These are phyloP conservation scores for Aspergillus ochraceoroseus DNA, from an alignment of 2,329 filamentous ascomycete genomes.

Conservation along the genomic window DNA sequence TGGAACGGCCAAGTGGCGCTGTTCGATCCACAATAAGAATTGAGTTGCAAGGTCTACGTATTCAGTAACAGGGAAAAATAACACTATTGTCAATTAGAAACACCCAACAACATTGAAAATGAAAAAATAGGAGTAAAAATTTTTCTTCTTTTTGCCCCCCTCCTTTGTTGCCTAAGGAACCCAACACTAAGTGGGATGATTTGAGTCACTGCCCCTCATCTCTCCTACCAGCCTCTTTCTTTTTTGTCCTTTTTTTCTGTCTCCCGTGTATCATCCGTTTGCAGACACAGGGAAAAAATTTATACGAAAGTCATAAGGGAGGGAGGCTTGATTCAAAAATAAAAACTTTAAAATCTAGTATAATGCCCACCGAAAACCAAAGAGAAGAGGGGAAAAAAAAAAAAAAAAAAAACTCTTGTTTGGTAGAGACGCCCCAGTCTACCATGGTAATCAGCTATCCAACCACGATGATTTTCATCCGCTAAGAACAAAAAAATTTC, in stretches of 20 bases:
- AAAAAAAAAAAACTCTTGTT: slow-evolving; percentile 1
- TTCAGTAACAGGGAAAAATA: neutral
- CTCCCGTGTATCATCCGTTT: neutral
- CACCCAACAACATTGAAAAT: neutral
- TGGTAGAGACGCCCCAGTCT: slow-evolving; percentile 13
- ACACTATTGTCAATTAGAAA: no score
- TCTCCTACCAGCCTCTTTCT: slow-evolving; percentile 5
- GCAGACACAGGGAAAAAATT: neutral
- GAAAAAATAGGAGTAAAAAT: slow-evolving; percentile 2
- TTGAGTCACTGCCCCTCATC: slow-evolving; percentile 13
- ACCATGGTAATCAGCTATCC: slow-evolving; percentile 17
- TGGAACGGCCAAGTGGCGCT: slow-evolving; percentile 23
- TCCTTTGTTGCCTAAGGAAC: slow-evolving; percentile 10
- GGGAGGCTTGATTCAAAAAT: neutral
- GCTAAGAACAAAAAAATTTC: slow-evolving; percentile 12
- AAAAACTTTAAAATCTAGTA: no score
- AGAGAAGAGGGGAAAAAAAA: no score
- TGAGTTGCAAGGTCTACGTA: slow-evolving; percentile 16
- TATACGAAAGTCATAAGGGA: neutral
- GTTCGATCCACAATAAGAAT: slow-evolving; percentile 18
- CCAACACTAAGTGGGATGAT: slow-evolving; percentile 8
- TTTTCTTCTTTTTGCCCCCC: slow-evolving; percentile 11
- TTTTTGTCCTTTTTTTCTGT: slow-evolving; percentile 2
- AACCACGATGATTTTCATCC: slow-evolving; percentile 14
- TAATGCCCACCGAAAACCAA: no score